Evolutionary conservation across 2,329 filamentous ascomycete genomes (phyloP).

Genomic region (Colletotrichum australisinense): DNA sequence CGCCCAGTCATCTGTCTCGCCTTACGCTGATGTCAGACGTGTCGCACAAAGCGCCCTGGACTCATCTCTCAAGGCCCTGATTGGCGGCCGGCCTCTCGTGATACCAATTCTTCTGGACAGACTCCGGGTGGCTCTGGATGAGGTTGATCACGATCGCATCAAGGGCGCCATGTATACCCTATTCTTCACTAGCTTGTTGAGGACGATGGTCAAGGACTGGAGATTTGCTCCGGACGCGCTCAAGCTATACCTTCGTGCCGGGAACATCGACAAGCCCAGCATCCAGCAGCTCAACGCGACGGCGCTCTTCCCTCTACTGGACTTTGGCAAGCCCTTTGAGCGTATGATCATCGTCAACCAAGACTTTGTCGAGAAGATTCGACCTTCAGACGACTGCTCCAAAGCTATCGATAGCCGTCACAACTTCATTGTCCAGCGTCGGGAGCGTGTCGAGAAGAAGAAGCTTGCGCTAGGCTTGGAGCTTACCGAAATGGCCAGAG

Average conservation of each 20-base stretch:
- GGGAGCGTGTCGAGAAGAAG: conserved; percentile 82
- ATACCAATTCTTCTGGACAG: conserved; percentile 88
- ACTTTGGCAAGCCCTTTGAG: conserved; percentile 91
- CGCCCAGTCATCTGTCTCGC: conserved; percentile 87
- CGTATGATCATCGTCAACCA: conserved; percentile 86
- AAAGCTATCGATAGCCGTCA: conserved; percentile 74
- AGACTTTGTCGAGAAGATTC: conserved; percentile 76
- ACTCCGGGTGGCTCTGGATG: conserved; percentile 81
- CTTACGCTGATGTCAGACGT: conserved; percentile 95
- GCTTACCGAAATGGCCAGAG: conserved; percentile 79
- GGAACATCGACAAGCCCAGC: conserved; percentile 90
- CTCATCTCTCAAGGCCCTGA: conserved; percentile 90
- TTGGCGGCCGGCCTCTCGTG: conserved; percentile 87
- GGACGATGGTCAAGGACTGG: conserved; percentile 93
- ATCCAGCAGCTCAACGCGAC: conserved; percentile 89
- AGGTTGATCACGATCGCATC: conserved; percentile 88
- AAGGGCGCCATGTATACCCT: conserved; percentile 95
- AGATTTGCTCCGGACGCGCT: conserved; percentile 92
- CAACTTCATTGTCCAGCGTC: conserved; percentile 79
- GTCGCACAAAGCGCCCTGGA: conserved; percentile 93
- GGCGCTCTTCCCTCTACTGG: conserved; percentile 86
- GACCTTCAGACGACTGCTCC: conserved; percentile 73
- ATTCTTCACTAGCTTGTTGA: conserved; percentile 87
- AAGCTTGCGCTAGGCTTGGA: conserved; percentile 86
- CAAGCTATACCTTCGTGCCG: conserved; percentile 89